Conservation (phyloP, 805 yeast genomes). For the Metschnikowia koreensis region DNA sequence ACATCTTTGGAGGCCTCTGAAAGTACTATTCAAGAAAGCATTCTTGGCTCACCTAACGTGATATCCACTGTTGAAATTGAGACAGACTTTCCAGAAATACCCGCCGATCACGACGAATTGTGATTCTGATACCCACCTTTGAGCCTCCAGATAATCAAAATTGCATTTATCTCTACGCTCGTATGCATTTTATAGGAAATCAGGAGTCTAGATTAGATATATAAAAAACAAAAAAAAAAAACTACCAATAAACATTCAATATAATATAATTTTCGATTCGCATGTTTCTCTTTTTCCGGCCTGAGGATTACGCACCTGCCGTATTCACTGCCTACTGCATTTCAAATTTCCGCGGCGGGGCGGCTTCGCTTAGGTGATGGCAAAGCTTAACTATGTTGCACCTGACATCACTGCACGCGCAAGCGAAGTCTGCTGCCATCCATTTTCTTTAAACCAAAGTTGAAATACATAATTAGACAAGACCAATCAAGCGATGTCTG, state of each 20-base stretch:
- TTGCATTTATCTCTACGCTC: not conserved
- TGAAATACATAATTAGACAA: not conserved
- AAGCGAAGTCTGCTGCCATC: not conserved
- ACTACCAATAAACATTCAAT: not conserved
- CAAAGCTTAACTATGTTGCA: not conserved
- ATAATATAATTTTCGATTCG: no score
- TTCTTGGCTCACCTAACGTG: not conserved
- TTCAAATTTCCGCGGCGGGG: not conserved
- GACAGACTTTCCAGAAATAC: not conserved
- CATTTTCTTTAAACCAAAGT: not conserved
- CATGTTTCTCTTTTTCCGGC: no score
- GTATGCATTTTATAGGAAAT: not conserved
- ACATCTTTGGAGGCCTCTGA: not conserved
- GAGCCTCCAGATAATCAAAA: not conserved
- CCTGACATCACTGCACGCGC: not conserved
- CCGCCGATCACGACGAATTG: conserved; percentile 5
- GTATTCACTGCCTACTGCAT: no score
- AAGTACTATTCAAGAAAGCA: not conserved
- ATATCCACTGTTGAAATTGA: not conserved
- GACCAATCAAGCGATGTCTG: conserved; percentile 1
- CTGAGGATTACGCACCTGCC: no score
- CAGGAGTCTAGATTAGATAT: not conserved
- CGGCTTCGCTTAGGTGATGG: not conserved
- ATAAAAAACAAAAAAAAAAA: not conserved
- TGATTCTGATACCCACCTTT: conserved; percentile 1